A percentile compares a stretch with the other conserved stretches of the same genome.
Conservation (phyloP, 129 eudicot species). For the Oenanthe sinensis region DNA sequence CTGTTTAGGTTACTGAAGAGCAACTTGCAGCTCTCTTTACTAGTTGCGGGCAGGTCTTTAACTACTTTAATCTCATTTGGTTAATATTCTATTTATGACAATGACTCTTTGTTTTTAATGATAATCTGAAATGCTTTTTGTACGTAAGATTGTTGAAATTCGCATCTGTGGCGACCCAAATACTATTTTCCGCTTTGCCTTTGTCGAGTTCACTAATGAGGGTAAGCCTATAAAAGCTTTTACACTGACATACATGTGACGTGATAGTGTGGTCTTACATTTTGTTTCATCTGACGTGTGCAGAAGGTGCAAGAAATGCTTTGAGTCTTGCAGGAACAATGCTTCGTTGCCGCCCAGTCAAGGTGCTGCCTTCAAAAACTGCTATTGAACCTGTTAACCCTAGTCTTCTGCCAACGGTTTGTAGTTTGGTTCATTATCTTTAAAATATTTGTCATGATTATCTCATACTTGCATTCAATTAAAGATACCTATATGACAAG, state of each 20-base stretch:
- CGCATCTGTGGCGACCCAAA: constrained; percentile 91
- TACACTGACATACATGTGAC: background rate
- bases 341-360: constrained; percentile 81
- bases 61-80: background rate
- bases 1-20: constrained; percentile 50
- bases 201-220: constrained; percentile 76
- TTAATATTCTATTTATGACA: background rate
- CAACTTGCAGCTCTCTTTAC: constrained; percentile 79
- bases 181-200: constrained; percentile 79
- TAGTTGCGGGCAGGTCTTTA: constrained; percentile 68
- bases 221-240: constrained; percentile 28
- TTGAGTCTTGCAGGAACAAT: constrained; percentile 72
- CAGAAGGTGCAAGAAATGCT: constrained; percentile 81
- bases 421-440: constrained; percentile 8
- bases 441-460: background rate
- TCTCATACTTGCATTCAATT: background rate
- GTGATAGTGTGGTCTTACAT: constrained; percentile 10
- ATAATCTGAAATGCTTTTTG: background rate
- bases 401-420: constrained; percentile 60
- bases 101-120: background rate
- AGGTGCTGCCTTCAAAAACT: constrained; percentile 83
- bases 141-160: constrained; percentile 73
- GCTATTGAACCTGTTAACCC: constrained; percentile 96
- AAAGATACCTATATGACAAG: background rate
- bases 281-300: constrained; percentile 13